phyloP scores from a whole-genome alignment of 768 basidiomycete genomes.

The Suillus variegatus region DNA sequence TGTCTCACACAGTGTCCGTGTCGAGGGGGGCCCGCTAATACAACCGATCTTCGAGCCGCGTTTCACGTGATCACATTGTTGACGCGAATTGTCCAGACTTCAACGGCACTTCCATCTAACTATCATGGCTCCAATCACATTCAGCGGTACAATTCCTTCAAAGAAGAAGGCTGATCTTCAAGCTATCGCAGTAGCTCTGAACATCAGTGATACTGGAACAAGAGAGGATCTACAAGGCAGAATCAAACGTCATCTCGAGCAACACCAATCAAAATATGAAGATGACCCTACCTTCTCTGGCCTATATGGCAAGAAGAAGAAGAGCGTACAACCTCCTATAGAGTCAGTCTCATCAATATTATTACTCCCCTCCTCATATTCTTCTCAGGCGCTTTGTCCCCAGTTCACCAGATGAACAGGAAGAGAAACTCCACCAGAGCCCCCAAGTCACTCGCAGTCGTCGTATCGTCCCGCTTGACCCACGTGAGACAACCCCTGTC shows the following conservation, averaged over 20 bases:
- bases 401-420: slow-evolving; percentile 18
- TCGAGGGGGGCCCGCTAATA: not conserved
- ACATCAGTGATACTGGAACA: slow-evolving; percentile 55
- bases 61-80: slow-evolving; percentile 12
- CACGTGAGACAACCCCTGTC: slow-evolving; percentile 47
- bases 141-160: slow-evolving; percentile 53
- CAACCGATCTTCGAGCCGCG: not conserved
- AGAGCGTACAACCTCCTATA: slow-evolving; percentile 26
- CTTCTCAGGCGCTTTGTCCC: slow-evolving; percentile 17
- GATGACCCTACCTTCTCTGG: slow-evolving; percentile 60
- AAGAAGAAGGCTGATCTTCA: slow-evolving; percentile 74
- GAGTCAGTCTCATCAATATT: slow-evolving; percentile 12
- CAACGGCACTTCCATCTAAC: slow-evolving; percentile 7
- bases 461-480: slow-evolving; percentile 14
- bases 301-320: slow-evolving; percentile 45
- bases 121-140: slow-evolving; percentile 45
- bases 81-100: slow-evolving; percentile 12
- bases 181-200: slow-evolving; percentile 56
- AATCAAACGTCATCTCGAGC: slow-evolving; percentile 64
- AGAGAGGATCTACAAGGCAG: slow-evolving; percentile 63
- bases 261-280: slow-evolving; percentile 52
- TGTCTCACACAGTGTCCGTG: too few species aligned
- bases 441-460: slow-evolving; percentile 25
- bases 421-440: slow-evolving; percentile 12
- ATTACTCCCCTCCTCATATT: not conserved